These are phyloP conservation scores for Zygosaccharomyces pseudorouxii DNA, from an alignment of 805 yeast genomes.

Conservation along the genomic window DNA sequence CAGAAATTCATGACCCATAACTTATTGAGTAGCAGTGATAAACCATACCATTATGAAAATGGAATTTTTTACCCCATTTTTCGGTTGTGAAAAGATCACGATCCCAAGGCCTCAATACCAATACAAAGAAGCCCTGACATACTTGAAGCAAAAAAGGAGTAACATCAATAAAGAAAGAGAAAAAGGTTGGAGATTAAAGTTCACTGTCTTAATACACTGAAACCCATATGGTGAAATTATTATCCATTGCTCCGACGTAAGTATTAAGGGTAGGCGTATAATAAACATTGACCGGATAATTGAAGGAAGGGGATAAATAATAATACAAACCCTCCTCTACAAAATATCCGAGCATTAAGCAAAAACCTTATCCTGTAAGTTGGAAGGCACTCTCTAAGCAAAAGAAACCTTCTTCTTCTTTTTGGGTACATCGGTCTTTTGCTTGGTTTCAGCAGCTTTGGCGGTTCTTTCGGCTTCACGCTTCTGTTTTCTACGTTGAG, in stretches of 20 bases:
- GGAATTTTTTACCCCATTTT: not conserved
- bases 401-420: conserved; percentile 44
- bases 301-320: not conserved
- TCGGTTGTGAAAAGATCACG: not conserved
- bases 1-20: not conserved
- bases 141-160: not conserved
- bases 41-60: not conserved
- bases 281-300: not conserved
- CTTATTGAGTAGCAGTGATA: not conserved
- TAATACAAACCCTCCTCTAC: not conserved
- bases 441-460: conserved; percentile 8
- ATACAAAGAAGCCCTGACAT: not conserved
- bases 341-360: not conserved
- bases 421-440: conserved; percentile 19
- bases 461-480: conserved; percentile 19
- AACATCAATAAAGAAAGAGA: not conserved
- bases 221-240: not conserved
- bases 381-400: conserved; percentile 32
- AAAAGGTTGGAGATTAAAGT: not conserved
- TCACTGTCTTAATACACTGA: not conserved
- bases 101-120: not conserved
- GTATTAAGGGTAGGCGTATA: not conserved
- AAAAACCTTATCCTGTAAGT: not conserved
- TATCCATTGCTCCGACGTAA: not conserved
- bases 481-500: conserved; percentile 56